phyloP scores from a whole-genome alignment of 805 yeast genomes.

The Metschnikowia amazonensis region DNA sequence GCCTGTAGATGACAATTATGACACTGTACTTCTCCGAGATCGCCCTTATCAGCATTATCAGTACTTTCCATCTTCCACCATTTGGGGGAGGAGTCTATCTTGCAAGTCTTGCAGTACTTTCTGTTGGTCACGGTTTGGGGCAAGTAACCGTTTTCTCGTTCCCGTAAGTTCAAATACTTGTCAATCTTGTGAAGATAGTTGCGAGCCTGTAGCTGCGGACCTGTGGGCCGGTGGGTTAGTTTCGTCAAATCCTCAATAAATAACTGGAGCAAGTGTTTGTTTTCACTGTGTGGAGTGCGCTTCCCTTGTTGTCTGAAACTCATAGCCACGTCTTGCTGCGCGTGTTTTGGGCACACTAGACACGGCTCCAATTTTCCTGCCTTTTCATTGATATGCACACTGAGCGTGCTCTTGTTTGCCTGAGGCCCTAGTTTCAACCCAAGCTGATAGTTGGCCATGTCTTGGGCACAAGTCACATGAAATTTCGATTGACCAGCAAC shows the following conservation, averaged over 20 bases:
- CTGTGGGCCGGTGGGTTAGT: constrained; percentile 20
- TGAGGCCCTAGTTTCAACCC: constrained; percentile 49
- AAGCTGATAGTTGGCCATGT: constrained; percentile 38
- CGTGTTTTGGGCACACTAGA: constrained; percentile 43
- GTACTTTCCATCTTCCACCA: constrained; percentile 29
- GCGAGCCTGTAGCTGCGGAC: constrained; percentile 32
- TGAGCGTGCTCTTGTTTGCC: constrained; percentile 14
- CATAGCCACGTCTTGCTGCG: constrained; percentile 18
- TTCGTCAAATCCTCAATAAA: constrained; percentile 36
- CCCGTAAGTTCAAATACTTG: constrained; percentile 3
- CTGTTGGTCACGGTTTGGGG: not conserved
- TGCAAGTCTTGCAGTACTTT: constrained; percentile 22
- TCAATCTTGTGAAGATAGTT: constrained; percentile 25
- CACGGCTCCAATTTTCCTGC: constrained; percentile 44
- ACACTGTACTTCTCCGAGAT: constrained; percentile 17
- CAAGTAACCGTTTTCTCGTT: constrained; percentile 1
- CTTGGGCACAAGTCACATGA: constrained; percentile 62
- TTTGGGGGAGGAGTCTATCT: constrained; percentile 29
- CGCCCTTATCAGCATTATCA: not conserved
- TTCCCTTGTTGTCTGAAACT: constrained; percentile 27
- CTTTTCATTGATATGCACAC: constrained; percentile 19
- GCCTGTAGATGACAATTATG: constrained; percentile 28
- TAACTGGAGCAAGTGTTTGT: constrained; percentile 36
- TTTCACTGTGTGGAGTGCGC: constrained; percentile 24
- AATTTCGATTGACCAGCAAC: constrained; percentile 17